Conservation (phyloP, 163 green algal species). For the Volvox carteri region DNA sequence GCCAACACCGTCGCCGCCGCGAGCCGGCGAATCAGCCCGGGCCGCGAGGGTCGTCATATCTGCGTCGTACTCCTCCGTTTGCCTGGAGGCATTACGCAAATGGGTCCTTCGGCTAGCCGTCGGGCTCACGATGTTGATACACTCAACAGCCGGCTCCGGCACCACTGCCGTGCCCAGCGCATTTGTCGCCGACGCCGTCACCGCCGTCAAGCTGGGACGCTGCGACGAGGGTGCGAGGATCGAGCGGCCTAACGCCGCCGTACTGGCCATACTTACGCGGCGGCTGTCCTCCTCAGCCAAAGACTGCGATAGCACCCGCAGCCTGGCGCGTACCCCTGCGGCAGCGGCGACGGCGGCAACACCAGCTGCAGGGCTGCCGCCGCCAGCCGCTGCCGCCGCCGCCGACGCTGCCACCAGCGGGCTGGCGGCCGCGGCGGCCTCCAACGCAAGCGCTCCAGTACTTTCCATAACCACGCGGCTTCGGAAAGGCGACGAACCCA, state of each 20-base stretch:
- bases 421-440: neutral
- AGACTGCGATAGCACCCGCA: neutral
- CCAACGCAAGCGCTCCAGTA: neutral
- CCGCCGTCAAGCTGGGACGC: too few species aligned
- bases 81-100: too few species aligned
- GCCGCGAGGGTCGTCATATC: too few species aligned
- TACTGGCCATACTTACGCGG: neutral
- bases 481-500: neutral
- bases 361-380: neutral
- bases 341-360: slow-evolving; percentile 2
- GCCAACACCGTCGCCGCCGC: too few species aligned
- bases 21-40: too few species aligned
- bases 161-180: too few species aligned
- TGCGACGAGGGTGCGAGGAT: slow-evolving; percentile 19
- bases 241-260: neutral
- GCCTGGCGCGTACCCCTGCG: neutral
- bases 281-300: neutral
- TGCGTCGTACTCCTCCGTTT: too few species aligned
- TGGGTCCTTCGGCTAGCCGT: neutral
- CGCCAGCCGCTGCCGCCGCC: neutral
- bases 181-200: too few species aligned
- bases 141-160: neutral
- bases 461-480: neutral
- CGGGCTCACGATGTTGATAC: neutral
- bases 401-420: too few species aligned